These are phyloP conservation scores for Debaryomycetaceae sp. DNA, from an alignment of 1,139 yeast species.

Conservation along the genomic window DNA sequence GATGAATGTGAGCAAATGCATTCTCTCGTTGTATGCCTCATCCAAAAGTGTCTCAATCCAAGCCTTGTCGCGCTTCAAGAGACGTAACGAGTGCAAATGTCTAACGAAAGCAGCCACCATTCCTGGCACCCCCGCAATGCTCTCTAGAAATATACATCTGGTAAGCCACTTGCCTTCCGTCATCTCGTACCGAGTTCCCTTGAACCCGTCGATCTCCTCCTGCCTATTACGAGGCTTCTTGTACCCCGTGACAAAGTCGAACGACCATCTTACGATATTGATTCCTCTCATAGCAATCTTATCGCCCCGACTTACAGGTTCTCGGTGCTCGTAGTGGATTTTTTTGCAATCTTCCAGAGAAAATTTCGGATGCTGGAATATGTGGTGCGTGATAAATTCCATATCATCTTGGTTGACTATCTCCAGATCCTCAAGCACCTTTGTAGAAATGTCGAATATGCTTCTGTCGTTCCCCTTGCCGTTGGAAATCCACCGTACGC, in stretches of 20 bases:
- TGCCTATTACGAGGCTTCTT: conserved; percentile 41
- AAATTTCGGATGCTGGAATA: conserved; percentile 58
- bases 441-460: conserved; percentile 20
- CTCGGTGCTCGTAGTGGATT: conserved; percentile 51
- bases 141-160: conserved; percentile 65
- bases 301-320: conserved; percentile 49
- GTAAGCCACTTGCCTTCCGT: conserved; percentile 65
- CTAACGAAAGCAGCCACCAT: conserved; percentile 70
- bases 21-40: conserved; percentile 77
- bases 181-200: conserved; percentile 53
- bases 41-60: conserved; percentile 74
- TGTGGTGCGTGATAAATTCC: conserved; percentile 38
- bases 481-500: conserved; percentile 7
- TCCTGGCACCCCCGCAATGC: conserved; percentile 79
- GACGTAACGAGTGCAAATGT: conserved; percentile 59
- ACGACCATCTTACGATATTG: conserved; percentile 41
- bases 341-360: conserved; percentile 43
- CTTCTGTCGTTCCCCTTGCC: background rate
- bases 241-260: conserved; percentile 68
- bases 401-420: conserved; percentile 25
- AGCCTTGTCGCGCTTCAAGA: conserved; percentile 64
- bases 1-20: conserved; percentile 71
- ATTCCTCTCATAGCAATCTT: conserved; percentile 49
- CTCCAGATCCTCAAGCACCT: conserved; percentile 21
- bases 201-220: conserved; percentile 31